These are phyloP conservation scores for Neofusicoccum sp. DNA, from an alignment of 2,329 filamentous ascomycete genomes.

Conservation along the genomic window DNA sequence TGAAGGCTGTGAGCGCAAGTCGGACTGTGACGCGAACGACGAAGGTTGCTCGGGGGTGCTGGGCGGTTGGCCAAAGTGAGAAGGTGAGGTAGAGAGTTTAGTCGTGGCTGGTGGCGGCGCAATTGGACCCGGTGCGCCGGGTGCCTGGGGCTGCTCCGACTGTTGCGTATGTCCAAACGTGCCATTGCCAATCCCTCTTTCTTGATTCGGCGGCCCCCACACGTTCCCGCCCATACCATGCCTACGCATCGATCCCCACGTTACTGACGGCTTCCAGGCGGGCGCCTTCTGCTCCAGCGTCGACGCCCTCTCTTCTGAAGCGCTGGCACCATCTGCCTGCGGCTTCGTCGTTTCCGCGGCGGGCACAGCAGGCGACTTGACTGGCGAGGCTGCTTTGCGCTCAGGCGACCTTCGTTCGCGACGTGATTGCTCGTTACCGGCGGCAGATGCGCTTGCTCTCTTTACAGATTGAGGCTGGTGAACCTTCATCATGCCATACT, in stretches of 20 bases:
- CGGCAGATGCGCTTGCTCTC: slow-evolving; percentile 24
- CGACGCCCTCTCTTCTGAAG: slow-evolving; percentile 46
- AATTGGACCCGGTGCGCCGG: slow-evolving; percentile 31
- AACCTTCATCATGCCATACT: slow-evolving; percentile 63
- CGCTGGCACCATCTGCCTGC: slow-evolving; percentile 17
- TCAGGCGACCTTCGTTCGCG: slow-evolving; percentile 13
- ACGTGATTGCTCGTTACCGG: not conserved
- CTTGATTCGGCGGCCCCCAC: slow-evolving; percentile 68
- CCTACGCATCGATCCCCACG: slow-evolving; percentile 6
- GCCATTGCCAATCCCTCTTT: slow-evolving; percentile 72
- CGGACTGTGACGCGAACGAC: slow-evolving; percentile 24
- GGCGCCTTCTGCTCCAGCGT: slow-evolving; percentile 44
- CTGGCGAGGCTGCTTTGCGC: slow-evolving; percentile 4
- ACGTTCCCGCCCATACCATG: slow-evolving; percentile 51
- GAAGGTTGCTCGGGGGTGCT: slow-evolving; percentile 31
- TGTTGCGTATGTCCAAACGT: slow-evolving; percentile 62
- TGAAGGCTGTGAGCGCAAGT: slow-evolving; percentile 4
- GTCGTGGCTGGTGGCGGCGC: slow-evolving; percentile 24
- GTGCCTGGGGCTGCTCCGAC: not conserved
- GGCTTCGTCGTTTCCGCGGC: not conserved
- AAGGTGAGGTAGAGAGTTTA: slow-evolving; percentile 14
- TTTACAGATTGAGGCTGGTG: slow-evolving; percentile 55
- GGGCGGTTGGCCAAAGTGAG: slow-evolving; percentile 19
- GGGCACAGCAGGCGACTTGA: not conserved
- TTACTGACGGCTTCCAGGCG: slow-evolving; percentile 32